Evolutionary conservation across 768 basidiomycete genomes (phyloP), one percentile per base, ranked within the genome.

Genomic region (Tulasnella sp.): DNA sequence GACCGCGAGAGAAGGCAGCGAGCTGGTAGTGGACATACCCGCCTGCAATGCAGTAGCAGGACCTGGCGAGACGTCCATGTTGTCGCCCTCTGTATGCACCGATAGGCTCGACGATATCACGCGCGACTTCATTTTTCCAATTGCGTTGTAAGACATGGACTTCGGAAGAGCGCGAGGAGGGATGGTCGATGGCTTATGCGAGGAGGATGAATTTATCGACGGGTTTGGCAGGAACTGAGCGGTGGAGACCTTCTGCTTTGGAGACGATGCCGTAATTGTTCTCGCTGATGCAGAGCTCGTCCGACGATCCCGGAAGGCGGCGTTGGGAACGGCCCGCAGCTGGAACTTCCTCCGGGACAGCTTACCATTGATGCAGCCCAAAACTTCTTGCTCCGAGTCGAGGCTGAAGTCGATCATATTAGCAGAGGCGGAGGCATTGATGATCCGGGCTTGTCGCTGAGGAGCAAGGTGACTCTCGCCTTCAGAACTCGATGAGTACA

Each of bases 401-500:
- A 58, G 23, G n/a, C 19, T 5, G 26, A 8, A 2, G 44, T 23
- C 43, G 41, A 29, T 21, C 21, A 15, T 29, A 15, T 24, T 26
- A 23, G 26, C 13, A 24, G 19, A 19, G 24, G 19, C 17, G 17
- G 42, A 23, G 17, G 21, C 24, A 29, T 27, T 45, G 23, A 47
- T 29, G 27, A 58, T 34, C 13, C 56, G 56, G 27, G 43, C 56
- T 26, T 58, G 45, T 19, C 56, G 45, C 23, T 55, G 32, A 32
- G 38, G 23, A 38, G 38, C 4, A 32, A 54, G 34, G 17, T 38
- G 38, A 13, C 30, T 34, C 45, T 58, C 56, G 24, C 21, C 19
- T 43, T 58, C 56, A 19, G 56, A 58, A n/a, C 32, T 19, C 38
- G 56, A 58, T 9, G 52, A 42, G 52, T 32, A 58, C 56, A 58